These are phyloP conservation scores for Candida gorgasii DNA, from an alignment of 805 yeast species.

Conservation along the genomic window DNA sequence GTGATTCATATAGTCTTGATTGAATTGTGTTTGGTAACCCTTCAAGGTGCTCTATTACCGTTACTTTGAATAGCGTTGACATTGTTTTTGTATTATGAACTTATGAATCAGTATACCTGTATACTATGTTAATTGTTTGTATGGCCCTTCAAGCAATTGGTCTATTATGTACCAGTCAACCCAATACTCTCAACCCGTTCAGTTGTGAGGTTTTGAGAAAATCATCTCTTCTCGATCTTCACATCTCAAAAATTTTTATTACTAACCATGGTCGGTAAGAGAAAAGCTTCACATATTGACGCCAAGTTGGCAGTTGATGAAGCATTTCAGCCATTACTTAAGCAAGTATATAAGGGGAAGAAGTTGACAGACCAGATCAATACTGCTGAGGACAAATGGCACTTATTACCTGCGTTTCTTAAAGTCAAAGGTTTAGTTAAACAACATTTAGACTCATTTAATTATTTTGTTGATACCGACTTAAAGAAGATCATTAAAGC, in stretches of 20 bases:
- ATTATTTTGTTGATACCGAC: constrained; percentile 92
- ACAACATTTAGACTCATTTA: constrained; percentile 97
- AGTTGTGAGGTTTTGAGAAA: too few species aligned
- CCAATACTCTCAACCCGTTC: too few species aligned
- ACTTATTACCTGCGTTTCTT: constrained; percentile 89
- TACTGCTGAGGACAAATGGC: constrained; percentile 97
- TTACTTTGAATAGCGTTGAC: constrained; percentile 22
- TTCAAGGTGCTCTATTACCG: constrained; percentile 86
- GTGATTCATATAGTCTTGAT: constrained; percentile 70
- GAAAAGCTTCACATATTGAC: constrained; percentile 14
- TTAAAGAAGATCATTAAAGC: constrained; percentile 90
- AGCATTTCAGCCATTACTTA: constrained; percentile 71
- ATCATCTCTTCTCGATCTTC: neutral
- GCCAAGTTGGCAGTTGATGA: constrained; percentile 41
- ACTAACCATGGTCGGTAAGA: constrained; percentile 13
- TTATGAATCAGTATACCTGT: constrained; percentile 2
- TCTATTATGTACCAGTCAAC: too few species aligned
- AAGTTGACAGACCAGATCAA: constrained; percentile 80
- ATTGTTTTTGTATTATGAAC: constrained; percentile 2
- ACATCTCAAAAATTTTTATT: constrained; percentile 10
- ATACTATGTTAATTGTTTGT: neutral
- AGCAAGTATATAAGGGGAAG: constrained; percentile 86
- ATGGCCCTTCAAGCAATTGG: too few species aligned
- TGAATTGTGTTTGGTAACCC: constrained; percentile 88
- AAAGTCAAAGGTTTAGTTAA: constrained; percentile 95